Conservation (phyloP, 352 stramenopile genomes). For the Peronospora belbahrii region DNA sequence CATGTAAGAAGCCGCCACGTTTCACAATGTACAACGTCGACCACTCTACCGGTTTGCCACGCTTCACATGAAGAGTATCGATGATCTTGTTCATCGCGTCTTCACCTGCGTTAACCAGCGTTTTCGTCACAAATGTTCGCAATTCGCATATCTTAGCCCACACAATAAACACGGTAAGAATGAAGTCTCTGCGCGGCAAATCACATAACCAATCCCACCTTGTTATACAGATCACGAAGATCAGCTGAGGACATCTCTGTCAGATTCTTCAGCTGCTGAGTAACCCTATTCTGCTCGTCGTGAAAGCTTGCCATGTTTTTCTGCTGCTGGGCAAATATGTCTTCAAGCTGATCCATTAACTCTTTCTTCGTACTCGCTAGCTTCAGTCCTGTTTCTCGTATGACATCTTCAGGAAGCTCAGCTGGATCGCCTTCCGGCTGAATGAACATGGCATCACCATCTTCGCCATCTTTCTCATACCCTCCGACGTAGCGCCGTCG, state of each 20-base stretch:
- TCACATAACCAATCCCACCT: slow-evolving; percentile 18
- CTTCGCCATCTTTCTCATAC: slow-evolving; percentile 48
- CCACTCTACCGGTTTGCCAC: slow-evolving; percentile 28
- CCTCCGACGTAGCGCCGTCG: slow-evolving; percentile 57
- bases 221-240: slow-evolving; percentile 22
- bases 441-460: slow-evolving; percentile 68
- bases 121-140: slow-evolving; percentile 36
- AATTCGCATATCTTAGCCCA: slow-evolving; percentile 31
- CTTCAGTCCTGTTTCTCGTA: slow-evolving; percentile 43
- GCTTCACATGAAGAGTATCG: slow-evolving; percentile 24
- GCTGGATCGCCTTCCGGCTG: slow-evolving; percentile 74
- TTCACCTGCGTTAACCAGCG: slow-evolving; percentile 53
- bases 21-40: neutral
- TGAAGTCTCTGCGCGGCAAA: neutral
- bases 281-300: slow-evolving; percentile 14
- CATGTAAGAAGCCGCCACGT: neutral
- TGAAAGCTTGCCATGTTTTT: slow-evolving; percentile 30
- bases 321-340: slow-evolving; percentile 20
- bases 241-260: slow-evolving; percentile 16
- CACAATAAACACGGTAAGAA: slow-evolving; percentile 1
- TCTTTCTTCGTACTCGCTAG: slow-evolving; percentile 25
- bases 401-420: slow-evolving; percentile 70
- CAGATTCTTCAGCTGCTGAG: slow-evolving; percentile 20
- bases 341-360: slow-evolving; percentile 36
- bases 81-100: slow-evolving; percentile 69